A percentile compares a stretch with the other conserved stretches of the same genome.
These are phyloP conservation scores for Monosporascus ibericus DNA, from an alignment of 2,329 filamentous ascomycete species.

Conservation along the genomic window DNA sequence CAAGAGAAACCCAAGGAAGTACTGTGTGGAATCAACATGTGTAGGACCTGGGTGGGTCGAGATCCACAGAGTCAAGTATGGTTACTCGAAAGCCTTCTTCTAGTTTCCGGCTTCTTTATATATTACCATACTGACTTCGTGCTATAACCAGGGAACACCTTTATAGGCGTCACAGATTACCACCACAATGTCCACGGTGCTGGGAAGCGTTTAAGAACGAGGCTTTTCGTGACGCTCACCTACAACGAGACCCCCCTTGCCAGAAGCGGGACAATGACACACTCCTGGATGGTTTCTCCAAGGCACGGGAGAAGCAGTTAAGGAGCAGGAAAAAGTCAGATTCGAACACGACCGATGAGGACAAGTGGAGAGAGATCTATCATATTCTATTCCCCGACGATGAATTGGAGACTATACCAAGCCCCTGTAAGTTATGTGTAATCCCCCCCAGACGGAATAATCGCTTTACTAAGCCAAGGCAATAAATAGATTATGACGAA, in stretches of 20 bases:
- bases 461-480: not conserved
- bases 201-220: not conserved
- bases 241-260: not conserved
- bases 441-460: not conserved
- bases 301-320: not conserved
- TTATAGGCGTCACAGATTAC: not conserved
- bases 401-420: not conserved
- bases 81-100: not conserved
- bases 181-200: not conserved
- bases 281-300: not conserved
- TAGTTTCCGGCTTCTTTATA: too few species aligned
- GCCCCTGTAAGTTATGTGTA: not conserved
- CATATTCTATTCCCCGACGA: not conserved
- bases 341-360: not conserved
- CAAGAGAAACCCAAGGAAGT: slow-evolving; percentile 1
- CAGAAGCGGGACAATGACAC: not conserved
- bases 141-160: not conserved
- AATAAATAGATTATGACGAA: not conserved
- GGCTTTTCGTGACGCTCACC: not conserved
- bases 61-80: slow-evolving; percentile 1
- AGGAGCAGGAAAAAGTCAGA: slow-evolving; percentile 1
- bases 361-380: slow-evolving; percentile 1
- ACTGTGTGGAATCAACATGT: not conserved
- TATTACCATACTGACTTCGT: not conserved
- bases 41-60: slow-evolving; percentile 1